Conservation (phyloP, 768 basidiomycete genomes). For the Amanita inopinata region DNA sequence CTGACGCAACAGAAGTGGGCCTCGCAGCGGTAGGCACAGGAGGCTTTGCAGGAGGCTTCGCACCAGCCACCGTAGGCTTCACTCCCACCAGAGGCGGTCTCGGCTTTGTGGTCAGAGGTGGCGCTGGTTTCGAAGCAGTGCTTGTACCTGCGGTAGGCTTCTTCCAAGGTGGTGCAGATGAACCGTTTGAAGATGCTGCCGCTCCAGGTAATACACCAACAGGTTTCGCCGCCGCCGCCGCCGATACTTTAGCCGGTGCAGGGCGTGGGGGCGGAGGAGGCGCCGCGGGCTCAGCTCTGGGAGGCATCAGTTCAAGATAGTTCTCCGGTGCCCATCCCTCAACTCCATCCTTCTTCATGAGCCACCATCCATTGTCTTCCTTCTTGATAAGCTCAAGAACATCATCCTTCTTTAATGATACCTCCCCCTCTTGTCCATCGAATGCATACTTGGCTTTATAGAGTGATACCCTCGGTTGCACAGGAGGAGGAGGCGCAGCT, state of each 20-base stretch:
- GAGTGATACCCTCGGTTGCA: slow-evolving; percentile 57
- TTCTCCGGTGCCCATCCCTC: slow-evolving; percentile 97
- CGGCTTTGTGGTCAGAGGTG: slow-evolving; percentile 55
- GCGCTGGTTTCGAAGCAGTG: slow-evolving; percentile 53
- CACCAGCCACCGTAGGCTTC: slow-evolving; percentile 35
- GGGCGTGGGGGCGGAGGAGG: slow-evolving; percentile 63
- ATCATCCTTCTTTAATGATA: slow-evolving; percentile 85
- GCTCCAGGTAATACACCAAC: slow-evolving; percentile 78
- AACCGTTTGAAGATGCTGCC: slow-evolving; percentile 53
- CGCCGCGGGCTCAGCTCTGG: slow-evolving; percentile 51
- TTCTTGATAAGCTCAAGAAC: slow-evolving; percentile 87
- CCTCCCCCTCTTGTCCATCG: slow-evolving; percentile 86
- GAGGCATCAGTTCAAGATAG: slow-evolving; percentile 76
- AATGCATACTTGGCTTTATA: slow-evolving; percentile 93
- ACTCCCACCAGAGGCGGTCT: slow-evolving; percentile 52
- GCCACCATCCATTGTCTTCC: slow-evolving; percentile 97
- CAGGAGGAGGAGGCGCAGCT: slow-evolving; percentile 37
- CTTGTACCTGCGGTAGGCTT: slow-evolving; percentile 32
- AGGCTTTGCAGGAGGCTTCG: slow-evolving; percentile 47
- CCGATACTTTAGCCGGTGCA: slow-evolving; percentile 30
- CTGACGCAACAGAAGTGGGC: slow-evolving; percentile 29
- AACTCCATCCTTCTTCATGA: slow-evolving; percentile 69
- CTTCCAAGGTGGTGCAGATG: slow-evolving; percentile 62
- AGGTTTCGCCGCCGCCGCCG: slow-evolving; percentile 64
- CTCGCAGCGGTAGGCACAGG: slow-evolving; percentile 50